phyloP scores from a whole-genome alignment of 2,329 filamentous ascomycete genomes.

The Grosmannia huntii region DNA sequence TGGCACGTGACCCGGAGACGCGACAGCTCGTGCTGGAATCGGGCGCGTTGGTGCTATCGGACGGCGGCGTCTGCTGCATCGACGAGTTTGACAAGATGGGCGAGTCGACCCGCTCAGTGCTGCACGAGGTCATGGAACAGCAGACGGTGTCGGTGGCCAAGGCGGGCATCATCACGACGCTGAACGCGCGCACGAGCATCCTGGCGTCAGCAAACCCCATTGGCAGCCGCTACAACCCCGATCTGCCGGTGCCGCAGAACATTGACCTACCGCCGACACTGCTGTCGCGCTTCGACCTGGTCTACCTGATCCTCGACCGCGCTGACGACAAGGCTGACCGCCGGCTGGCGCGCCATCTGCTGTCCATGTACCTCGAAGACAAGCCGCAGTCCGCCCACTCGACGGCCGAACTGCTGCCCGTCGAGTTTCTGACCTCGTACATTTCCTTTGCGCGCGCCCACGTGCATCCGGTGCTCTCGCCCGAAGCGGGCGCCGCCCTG shows the following conservation, averaged over 20 bases:
- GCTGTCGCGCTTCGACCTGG: constrained; percentile 88
- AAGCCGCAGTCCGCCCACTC: constrained; percentile 71
- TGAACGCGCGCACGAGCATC: constrained; percentile 92
- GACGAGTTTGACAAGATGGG: constrained; percentile 85
- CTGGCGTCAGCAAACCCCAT: constrained; percentile 96
- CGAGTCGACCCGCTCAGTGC: constrained; percentile 63
- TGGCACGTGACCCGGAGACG: constrained; percentile 69
- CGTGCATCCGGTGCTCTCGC: constrained; percentile 70
- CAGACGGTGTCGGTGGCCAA: constrained; percentile 78
- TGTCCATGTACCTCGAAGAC: constrained; percentile 95
- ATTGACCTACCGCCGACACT: constrained; percentile 94
- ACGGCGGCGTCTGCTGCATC: constrained; percentile 74
- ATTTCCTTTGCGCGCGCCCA: constrained; percentile 90
- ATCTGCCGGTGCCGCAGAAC: constrained; percentile 91
- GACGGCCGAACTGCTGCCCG: constrained; percentile 66
- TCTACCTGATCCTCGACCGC: constrained; percentile 90
- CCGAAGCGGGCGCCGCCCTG: constrained; percentile 70
- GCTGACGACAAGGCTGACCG: constrained; percentile 85
- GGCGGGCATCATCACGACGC: constrained; percentile 89
- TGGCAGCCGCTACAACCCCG: constrained; percentile 93
- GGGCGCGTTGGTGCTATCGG: constrained; percentile 64
- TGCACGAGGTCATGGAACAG: constrained; percentile 83
- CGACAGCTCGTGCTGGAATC: constrained; percentile 71
- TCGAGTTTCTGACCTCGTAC: constrained; percentile 93
- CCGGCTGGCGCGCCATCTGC: constrained; percentile 77